Base-by-base conservation (phyloP, 805 yeast species). In the Hanseniaspora lachancei region DNA sequence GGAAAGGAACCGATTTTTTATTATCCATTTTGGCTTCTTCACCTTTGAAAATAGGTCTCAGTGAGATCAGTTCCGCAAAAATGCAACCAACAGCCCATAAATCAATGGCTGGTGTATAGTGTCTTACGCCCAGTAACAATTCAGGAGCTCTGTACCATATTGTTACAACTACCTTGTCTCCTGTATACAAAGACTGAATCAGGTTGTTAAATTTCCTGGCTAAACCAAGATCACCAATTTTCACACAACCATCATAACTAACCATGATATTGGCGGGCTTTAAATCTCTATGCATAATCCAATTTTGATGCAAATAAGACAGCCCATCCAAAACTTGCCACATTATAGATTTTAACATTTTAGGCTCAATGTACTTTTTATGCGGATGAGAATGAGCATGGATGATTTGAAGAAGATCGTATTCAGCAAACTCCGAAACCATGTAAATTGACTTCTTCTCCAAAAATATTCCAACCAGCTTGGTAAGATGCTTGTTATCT, bases 221-320 rank as follows among this genome's bases (percentile, higher is more conserved):
- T 38, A 89, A 72, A 1, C 97, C 97, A 61, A 89, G 74, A 70
- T 91, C 98, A 23, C 97, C 98, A 58, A 91, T 89, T 68, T 93
- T 93, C 20, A 91, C 93, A n/a, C 81, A 80, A 0, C 98, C 98
- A 57, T 78, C 80, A 9, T 82, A 76, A 0, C 96, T 81, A 0
- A 91, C 95, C 97, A 91, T 93, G 60, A 93, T 91, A 69, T 91
- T 91, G 2, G 98, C 98, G 0, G 99, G 99, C 64, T 93, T 93
- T 60, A 93, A 75, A 69, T 93, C 99, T 59, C 99, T 76, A 69
- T 93, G 99, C 51, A 93, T 72, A 2, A 93, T 82, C 97, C 98
- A 93, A 68, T 93, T 91, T 67, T 89, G 91, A 68, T 93, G 99
- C 44, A 93, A 70, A 64, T 83, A 93, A 0, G 89, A 80, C 2